Evolutionary conservation across 371 early-diverging fungal genomes (phyloP), one percentile per base, ranked within the genome.

Genomic region (Chytridium lagenaria): DNA sequence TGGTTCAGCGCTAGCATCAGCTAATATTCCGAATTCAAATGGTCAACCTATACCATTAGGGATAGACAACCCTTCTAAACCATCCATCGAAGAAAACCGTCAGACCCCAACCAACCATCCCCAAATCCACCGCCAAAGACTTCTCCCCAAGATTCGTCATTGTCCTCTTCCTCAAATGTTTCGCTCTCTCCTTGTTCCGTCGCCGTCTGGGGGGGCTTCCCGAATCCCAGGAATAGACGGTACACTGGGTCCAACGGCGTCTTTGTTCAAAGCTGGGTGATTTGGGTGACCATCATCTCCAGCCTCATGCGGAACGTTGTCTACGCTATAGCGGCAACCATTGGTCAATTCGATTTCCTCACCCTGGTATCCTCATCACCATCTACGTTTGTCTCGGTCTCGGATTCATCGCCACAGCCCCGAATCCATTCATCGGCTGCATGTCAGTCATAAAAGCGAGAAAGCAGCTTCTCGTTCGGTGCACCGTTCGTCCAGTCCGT

Each of bases 361-460:
- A 34, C 61, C 19, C 61, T 31, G 61, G 61, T 12, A 28, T 61
- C 12, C 61, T 33, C 61, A 61, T 61, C 61, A 7, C 61, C 5
- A 34, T 37, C 19, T 61, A 61, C 61, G 36, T 61, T 3, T 61
- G 61, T 26, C 37, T 61, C 12, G 31, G 31, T 34, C 61, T 61
- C 12, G 34, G 37, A 7, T 34, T 61, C 23, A 3, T 61, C 12
- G 61, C 61, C 61, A 16, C 34, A 28, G 7, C 61, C 3, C 36
- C 61, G 61, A 61, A 34, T 28, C 61, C 36, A 7, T 61, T 28
- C 61, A 61, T 23, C 30, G 61, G 3, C 36, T 61, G 30, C 30
- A 34, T 10, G 34, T 34, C 5, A 33, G 36, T 15, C 61, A 61
- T 37, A 34, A 36, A 37, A 61, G 61, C 37, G 61, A 61, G 7